Base-by-base conservation (phyloP, 805 yeast genomes). In the Candida bentonensis region DNA sequence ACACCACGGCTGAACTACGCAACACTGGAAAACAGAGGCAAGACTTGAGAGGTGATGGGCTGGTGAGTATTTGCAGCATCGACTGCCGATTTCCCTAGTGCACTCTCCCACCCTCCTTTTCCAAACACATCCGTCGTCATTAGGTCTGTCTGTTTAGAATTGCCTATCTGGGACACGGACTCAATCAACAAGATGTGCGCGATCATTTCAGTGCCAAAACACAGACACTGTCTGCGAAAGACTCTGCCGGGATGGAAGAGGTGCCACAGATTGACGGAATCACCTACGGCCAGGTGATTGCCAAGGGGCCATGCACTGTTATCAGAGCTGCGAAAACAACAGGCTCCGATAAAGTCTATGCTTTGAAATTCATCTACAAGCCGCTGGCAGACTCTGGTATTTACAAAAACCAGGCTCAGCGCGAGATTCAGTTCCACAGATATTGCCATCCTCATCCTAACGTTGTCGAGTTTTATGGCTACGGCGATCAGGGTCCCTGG, bases 241-340 rank as follows among this genome's bases (percentile, higher is more conserved):
- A 25, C 27, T 26, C 22, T 41, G n/a, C n/a, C n/a, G n/a, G 27
- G 40, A 27, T 42, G 41, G 44, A 42, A 23, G 30, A 23, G 2
- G 44, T 76, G 2, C 82, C 82, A 2, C 53, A 56, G 22, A 66
- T 76, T 27, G 66, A 68, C 42, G 68, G 66, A 23, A 66, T 75
- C 2, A 64, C 59, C 23, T 44, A 70, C 3, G 79, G 75, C 0
- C 65, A 65, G 22, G 74, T 81, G 0, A 65, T 79, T 13, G 86
- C 85, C 0, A 78, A 76, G 50, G 86, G 86, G 1, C 68, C 83
- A 0, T 79, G 78, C 64, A 85, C 82, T 2, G 66, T 74, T 69
- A 82, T 78, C 3, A 74, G 76, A 51, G 58, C 63, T 7, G 82
- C 79, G 0, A 63, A 64, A 39, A 58, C 54, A 26, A 58, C 57